Base-by-base conservation (phyloP, 139 green algal genomes). In the Micractinium conductrix region DNA sequence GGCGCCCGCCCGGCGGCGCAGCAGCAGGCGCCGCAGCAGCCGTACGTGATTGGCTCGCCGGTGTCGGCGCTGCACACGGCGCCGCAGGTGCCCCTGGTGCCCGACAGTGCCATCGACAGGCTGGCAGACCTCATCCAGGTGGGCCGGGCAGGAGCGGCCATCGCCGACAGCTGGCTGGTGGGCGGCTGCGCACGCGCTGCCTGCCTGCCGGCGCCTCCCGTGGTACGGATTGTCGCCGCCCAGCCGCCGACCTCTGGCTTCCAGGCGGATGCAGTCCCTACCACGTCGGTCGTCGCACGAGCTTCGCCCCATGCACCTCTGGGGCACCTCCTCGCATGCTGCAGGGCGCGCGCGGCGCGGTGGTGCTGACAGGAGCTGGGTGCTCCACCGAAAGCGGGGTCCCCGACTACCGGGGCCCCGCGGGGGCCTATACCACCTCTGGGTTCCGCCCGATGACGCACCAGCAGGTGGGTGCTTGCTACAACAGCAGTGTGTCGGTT, bases 401-500 rank as follows among this genome's bases (percentile, higher is more conserved):
- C 5, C 97, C 97, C 28, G 97, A 99, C 84, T 99, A 99, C 84
- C 85, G 96, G 30, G 65, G 94, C 0, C 95, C 95, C 0, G 50
- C 84, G 14, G 97, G 97, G 5, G 97, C 97, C 0, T 99, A 99
- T 91, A 94, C 58, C 28, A 38, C 87, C 53, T 95, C 91, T 53
- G 95, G 96, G n/a, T 99, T 98, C 88, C 97, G 96, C 85, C 96
- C 97, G 9, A 98, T 99, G 95, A 98, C 95, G 1, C 95, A 98
- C 81, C 95, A 98, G 87, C 88, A 94, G 87, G 87, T 92, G 37
- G 33, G 81, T 28, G 45, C n/a, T 14, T 30, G 30, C 4, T 74
- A 19, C 67, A 44, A 58, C 48, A 28, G 24, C 67, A n/a, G n/a
- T n/a, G n/a, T n/a, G n/a, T n/a, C n/a, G n/a, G n/a, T n/a, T n/a